phyloP scores from a whole-genome alignment of 2,329 filamentous ascomycete genomes.

The Epichloe festucae region DNA sequence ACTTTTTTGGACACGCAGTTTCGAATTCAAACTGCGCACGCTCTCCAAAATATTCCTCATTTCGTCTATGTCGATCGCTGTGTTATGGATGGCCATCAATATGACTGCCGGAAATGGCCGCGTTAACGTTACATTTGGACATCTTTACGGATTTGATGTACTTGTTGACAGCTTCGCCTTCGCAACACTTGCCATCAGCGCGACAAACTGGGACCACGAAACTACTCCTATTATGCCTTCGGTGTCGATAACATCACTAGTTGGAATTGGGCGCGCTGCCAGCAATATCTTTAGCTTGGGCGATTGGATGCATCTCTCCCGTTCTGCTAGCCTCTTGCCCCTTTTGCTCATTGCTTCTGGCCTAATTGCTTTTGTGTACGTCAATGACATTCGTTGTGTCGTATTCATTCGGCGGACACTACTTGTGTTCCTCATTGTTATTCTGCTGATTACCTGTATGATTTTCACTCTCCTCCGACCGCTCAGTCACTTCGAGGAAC shows the following conservation, averaged over 20 bases:
- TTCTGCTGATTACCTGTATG: conserved; percentile 23
- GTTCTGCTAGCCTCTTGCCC: conserved; percentile 22
- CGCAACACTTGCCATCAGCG: conserved; percentile 29
- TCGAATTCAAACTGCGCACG: conserved; percentile 31
- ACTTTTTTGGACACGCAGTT: conserved; percentile 36
- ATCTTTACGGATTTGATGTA: conserved; percentile 35
- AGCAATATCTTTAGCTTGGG: conserved; percentile 26
- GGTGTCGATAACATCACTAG: conserved; percentile 29
- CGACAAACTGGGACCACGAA: conserved; percentile 33
- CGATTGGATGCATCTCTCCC: conserved; percentile 32
- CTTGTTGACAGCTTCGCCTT: conserved; percentile 35
- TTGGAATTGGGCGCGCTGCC: conserved; percentile 24
- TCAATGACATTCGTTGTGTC: conserved; percentile 29
- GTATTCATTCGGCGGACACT: conserved; percentile 29
- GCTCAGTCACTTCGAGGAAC: conserved; percentile 14
- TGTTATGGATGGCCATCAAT: conserved; percentile 23
- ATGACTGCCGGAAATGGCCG: conserved; percentile 14
- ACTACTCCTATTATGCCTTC: conserved; percentile 29
- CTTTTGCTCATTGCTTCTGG: conserved; percentile 27
- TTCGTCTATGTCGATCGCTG: conserved; percentile 24
- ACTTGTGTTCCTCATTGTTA: conserved; percentile 25
- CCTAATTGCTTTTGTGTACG: conserved; percentile 30
- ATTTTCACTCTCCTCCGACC: conserved; percentile 23
- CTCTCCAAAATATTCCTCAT: conserved; percentile 29
- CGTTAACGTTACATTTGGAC: conserved; percentile 23